Percentiles rank a stretch among this genome's conserved stretches.
Conservation (phyloP, 2,329 filamentous ascomycete genomes). For the Emergomyces orientalis region DNA sequence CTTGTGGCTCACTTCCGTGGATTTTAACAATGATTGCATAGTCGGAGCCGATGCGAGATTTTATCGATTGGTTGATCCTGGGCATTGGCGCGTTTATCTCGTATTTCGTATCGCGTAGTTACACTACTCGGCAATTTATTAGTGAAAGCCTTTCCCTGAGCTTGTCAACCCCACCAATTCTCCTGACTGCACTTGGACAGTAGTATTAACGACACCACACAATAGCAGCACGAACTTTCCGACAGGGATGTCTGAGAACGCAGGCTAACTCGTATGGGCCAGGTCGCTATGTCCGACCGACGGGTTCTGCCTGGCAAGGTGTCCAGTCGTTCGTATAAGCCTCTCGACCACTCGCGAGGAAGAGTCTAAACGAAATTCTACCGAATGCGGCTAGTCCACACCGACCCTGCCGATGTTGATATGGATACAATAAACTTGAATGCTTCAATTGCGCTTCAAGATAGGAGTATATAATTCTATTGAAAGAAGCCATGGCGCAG, state of each 20-base stretch:
- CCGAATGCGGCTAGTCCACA: not conserved
- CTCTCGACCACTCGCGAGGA: not conserved
- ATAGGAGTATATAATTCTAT: slow-evolving; percentile 5
- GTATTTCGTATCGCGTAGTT: slow-evolving; percentile 3
- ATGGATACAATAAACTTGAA: not conserved
- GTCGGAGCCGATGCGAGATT: not conserved
- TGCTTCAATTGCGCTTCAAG: not conserved
- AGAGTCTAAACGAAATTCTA: not conserved
- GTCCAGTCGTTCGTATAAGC: not conserved
- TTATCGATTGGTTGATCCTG: not conserved
- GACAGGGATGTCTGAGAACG: not conserved
- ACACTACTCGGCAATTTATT: too few relatives aligned
- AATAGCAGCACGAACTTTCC: not conserved
- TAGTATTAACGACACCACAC: too few relatives aligned
- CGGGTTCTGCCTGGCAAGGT: not conserved
- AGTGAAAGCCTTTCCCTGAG: too few relatives aligned
- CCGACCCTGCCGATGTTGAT: not conserved
- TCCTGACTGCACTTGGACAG: not conserved
- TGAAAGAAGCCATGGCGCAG: not conserved
- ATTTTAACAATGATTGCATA: not conserved
- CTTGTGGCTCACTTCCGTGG: not conserved
- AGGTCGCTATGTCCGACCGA: not conserved
- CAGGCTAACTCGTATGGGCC: not conserved
- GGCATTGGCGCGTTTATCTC: not conserved
- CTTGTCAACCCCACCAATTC: too few relatives aligned